Evolutionary conservation across 768 basidiomycete genomes (phyloP).

Genomic region (Boletus pseudo-olivaceus): DNA sequence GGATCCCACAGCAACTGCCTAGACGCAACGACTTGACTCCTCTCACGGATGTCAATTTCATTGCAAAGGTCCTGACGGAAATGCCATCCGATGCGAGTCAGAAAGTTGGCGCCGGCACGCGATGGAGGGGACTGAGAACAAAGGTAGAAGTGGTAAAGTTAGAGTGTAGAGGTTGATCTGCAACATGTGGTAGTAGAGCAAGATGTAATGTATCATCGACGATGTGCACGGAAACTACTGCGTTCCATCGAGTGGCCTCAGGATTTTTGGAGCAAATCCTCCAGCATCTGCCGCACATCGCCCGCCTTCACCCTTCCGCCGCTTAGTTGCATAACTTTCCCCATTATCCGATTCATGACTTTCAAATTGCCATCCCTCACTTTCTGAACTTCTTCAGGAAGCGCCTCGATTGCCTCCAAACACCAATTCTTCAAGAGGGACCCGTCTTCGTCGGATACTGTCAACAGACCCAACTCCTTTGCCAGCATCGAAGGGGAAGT

Average conservation of each 20-base stretch:
- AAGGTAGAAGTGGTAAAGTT: constrained; percentile 49
- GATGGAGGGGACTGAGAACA: constrained; percentile 81
- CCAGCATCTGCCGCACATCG: constrained; percentile 48
- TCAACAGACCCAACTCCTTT: constrained; percentile 44
- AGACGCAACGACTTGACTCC: constrained; percentile 79
- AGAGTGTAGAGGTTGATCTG: constrained; percentile 4
- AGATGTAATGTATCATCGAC: not conserved
- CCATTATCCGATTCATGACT: constrained; percentile 58
- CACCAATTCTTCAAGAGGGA: constrained; percentile 54
- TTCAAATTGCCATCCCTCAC: constrained; percentile 62
- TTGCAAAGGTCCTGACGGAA: constrained; percentile 66
- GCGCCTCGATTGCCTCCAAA: constrained; percentile 53
- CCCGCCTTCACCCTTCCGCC: constrained; percentile 77
- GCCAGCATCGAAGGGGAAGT: constrained; percentile 44
- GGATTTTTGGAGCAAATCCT: constrained; percentile 37
- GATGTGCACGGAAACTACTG: not conserved
- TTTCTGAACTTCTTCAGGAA: constrained; percentile 66
- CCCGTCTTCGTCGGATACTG: constrained; percentile 33
- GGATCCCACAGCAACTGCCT: constrained; percentile 53
- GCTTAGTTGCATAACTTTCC: constrained; percentile 73
- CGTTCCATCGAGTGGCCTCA: not conserved
- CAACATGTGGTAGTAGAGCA: not conserved
- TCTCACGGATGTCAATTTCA: constrained; percentile 82
- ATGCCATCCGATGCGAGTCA: constrained; percentile 59
- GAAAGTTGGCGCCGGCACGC: constrained; percentile 62